Conservation (phyloP, 345 rosid species). For the Hypericum androsaemum region DNA sequence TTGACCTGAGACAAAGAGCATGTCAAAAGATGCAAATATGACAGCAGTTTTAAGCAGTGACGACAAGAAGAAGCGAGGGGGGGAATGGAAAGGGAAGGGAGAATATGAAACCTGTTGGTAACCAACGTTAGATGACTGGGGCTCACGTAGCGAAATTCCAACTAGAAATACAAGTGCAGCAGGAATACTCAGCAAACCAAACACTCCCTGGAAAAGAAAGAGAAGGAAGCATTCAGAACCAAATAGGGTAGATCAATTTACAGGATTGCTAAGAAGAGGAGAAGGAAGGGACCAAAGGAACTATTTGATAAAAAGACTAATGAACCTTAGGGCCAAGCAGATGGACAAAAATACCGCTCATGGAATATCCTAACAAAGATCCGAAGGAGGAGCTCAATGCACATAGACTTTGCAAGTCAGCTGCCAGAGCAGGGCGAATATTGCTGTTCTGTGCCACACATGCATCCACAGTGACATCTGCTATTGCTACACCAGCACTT, state of each 20-base stretch:
- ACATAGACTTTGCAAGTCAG: slow-evolving; percentile 95
- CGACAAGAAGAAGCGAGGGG: slow-evolving; percentile 1
- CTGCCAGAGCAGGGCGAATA: slow-evolving; percentile 56
- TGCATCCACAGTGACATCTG: slow-evolving; percentile 94
- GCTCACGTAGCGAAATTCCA: slow-evolving; percentile 55
- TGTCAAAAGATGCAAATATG: slow-evolving; percentile 8
- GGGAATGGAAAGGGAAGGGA: not conserved
- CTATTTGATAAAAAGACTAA: not conserved
- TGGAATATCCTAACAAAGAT: slow-evolving; percentile 58
- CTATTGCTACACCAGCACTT: slow-evolving; percentile 76
- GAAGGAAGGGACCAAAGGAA: not conserved
- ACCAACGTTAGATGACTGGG: slow-evolving; percentile 36
- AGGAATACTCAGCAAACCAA: slow-evolving; percentile 66
- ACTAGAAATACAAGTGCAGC: slow-evolving; percentile 47
- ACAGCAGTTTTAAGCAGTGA: too few species aligned
- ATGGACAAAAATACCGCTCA: slow-evolving; percentile 85
- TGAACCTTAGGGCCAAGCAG: slow-evolving; percentile 75
- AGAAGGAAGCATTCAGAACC: slow-evolving; percentile 5
- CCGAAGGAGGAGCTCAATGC: slow-evolving; percentile 67
- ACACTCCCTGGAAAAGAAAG: slow-evolving; percentile 54
- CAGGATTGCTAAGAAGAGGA: too few species aligned
- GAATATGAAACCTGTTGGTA: slow-evolving; percentile 48
- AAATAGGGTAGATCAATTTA: too few species aligned
- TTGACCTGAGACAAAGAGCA: slow-evolving; percentile 40
- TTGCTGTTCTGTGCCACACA: slow-evolving; percentile 86